These are phyloP conservation scores for Coprinopsis cinerea DNA, from an alignment of 768 basidiomycete species.

Conservation along the genomic window DNA sequence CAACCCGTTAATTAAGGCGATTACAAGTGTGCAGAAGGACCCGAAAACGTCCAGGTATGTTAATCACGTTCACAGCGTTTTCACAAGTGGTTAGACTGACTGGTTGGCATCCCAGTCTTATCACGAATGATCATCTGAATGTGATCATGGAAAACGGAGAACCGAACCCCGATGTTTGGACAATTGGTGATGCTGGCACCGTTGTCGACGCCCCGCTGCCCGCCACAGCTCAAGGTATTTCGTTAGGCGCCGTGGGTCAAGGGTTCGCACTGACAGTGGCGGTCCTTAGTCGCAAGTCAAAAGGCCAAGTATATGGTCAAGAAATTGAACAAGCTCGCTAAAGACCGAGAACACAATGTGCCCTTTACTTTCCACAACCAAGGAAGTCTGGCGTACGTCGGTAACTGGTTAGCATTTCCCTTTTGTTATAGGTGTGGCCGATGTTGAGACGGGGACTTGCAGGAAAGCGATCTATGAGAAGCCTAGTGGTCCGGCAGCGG, in stretches of 20 bases:
- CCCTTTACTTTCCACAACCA: constrained; percentile 69
- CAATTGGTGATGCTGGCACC: constrained; percentile 73
- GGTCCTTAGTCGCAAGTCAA: constrained; percentile 60
- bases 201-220: constrained; percentile 57
- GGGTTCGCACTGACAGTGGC: neutral
- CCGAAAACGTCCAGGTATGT: constrained; percentile 48
- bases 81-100: neutral
- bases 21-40: constrained; percentile 57
- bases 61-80: neutral
- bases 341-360: constrained; percentile 36
- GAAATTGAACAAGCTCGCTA: constrained; percentile 59
- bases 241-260: constrained; percentile 12
- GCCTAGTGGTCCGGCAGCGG: constrained; percentile 41
- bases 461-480: constrained; percentile 80
- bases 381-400: constrained; percentile 77
- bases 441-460: neutral
- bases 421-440: neutral
- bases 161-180: constrained; percentile 67
- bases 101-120: constrained; percentile 19
- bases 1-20: constrained; percentile 67
- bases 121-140: constrained; percentile 55
- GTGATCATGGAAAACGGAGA: constrained; percentile 48
- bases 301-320: constrained; percentile 64
- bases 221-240: constrained; percentile 75
- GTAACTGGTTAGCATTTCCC: constrained; percentile 44